Evolutionary conservation across 805 yeast genomes (phyloP).

Genomic region (Candida gorgasii): DNA sequence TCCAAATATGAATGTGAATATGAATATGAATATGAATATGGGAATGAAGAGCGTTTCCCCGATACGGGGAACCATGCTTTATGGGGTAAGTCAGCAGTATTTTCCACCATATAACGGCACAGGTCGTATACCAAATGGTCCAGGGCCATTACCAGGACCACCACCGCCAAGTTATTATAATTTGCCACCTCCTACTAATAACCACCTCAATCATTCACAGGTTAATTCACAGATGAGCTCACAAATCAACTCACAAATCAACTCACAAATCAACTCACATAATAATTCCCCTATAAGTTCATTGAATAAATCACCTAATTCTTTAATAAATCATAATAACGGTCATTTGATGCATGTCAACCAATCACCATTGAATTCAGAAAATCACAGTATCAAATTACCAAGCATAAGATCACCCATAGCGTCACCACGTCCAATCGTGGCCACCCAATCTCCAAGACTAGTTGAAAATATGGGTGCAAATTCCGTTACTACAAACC

Average conservation of each 20-base stretch:
- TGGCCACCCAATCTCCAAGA: not conserved
- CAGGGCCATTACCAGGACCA: conserved; percentile 45
- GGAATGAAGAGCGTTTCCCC: not conserved
- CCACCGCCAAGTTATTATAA: conserved; percentile 25
- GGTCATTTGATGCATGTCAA: not conserved
- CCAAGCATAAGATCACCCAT: conserved; percentile 5
- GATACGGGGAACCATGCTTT: conserved; percentile 5
- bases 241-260: no score
- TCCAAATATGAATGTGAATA: not conserved
- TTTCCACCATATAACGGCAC: conserved; percentile 36
- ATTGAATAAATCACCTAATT: not conserved
- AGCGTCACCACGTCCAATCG: not conserved
- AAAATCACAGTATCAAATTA: not conserved
- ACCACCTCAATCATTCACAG: no score
- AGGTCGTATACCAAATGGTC: conserved; percentile 42
- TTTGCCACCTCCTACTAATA: not conserved
- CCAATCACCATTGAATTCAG: not conserved
- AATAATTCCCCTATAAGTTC: not conserved
- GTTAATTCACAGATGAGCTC: no score
- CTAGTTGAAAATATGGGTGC: not conserved
- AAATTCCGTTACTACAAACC: not conserved
- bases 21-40: not conserved
- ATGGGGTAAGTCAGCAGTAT: conserved; percentile 16
- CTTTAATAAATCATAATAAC: not conserved
- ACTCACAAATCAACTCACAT: no score